A percentile compares a stretch with the other conserved stretches of the same genome.
phyloP scores from a whole-genome alignment of 2,329 filamentous ascomycete species.

The Colletotrichum destructivum region DNA sequence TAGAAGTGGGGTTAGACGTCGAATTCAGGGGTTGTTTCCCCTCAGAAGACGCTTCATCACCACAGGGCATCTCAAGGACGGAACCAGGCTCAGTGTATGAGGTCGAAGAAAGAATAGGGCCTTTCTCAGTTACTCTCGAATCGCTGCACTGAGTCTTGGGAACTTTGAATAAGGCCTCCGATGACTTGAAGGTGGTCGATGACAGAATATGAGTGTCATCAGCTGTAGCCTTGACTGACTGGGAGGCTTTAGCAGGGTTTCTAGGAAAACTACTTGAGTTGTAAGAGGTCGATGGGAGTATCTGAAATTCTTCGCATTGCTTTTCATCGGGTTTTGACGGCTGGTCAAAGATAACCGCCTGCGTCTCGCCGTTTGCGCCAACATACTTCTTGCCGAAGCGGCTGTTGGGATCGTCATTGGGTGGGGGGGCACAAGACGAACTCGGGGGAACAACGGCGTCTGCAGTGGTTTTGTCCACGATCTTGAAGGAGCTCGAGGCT shows the following conservation, averaged over 20 bases:
- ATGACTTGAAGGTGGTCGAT: background rate
- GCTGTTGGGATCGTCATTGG: background rate
- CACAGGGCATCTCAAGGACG: background rate
- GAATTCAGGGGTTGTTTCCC: background rate
- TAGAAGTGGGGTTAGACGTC: background rate
- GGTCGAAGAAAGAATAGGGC: background rate
- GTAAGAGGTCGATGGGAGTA: background rate
- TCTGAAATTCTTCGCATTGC: background rate
- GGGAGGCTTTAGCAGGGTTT: background rate
- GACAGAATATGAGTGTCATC: background rate
- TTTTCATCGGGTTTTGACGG: background rate
- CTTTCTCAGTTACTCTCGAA: background rate
- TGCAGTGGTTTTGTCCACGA: slow-evolving; percentile 17
- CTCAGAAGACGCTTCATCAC: background rate
- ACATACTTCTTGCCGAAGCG: background rate
- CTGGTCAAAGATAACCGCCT: background rate
- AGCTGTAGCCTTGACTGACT: background rate
- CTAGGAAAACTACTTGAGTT: too few relatives aligned
- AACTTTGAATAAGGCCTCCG: background rate
- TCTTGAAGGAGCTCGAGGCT: slow-evolving; percentile 24
- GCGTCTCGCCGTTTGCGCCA: background rate
- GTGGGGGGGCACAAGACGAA: background rate
- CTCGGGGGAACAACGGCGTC: slow-evolving; percentile 18
- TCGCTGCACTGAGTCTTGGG: background rate
- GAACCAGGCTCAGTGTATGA: background rate